Evolutionary conservation across 176 grass and related monocot species (phyloP).

Genomic region (Lolium perenne): DNA sequence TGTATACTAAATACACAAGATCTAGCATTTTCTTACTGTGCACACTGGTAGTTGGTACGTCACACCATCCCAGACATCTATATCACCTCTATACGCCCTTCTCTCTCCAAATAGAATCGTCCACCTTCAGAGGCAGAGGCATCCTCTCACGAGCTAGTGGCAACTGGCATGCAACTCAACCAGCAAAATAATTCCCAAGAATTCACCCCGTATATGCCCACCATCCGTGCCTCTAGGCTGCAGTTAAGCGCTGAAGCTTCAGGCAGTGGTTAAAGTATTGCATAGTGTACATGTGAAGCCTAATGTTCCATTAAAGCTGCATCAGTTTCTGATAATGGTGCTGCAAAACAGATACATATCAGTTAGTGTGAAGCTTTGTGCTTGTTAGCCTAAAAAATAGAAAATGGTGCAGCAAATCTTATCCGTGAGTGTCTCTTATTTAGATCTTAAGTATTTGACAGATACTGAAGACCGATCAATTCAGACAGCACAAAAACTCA

Average conservation of each 20-base stretch:
- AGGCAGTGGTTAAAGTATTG: conserved; percentile 43
- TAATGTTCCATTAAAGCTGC: conserved; percentile 88
- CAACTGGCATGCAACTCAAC: conserved; percentile 32
- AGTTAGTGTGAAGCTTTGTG: conserved; percentile 32
- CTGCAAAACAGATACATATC: conserved; percentile 57
- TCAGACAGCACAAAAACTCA: conserved; percentile 23
- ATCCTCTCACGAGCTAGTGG: conserved; percentile 34
- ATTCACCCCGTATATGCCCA: conserved; percentile 32
- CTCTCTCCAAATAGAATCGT: not conserved
- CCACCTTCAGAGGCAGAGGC: conserved; percentile 23
- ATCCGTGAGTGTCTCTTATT: conserved; percentile 13
- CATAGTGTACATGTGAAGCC: conserved; percentile 47
- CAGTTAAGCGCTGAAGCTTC: conserved; percentile 37
- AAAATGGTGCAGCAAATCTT: conserved; percentile 18
- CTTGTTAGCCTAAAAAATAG: not conserved
- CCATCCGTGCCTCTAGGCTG: conserved; percentile 25
- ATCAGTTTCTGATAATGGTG: conserved; percentile 90
- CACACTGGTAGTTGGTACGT: conserved; percentile 43
- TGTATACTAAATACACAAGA: conserved; percentile 47
- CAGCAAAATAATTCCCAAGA: conserved; percentile 29
- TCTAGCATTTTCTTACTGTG: conserved; percentile 25
- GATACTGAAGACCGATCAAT: not conserved
- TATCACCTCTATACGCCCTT: conserved; percentile 17
- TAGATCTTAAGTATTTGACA: not conserved
- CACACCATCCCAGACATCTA: conserved; percentile 26